Conservation (phyloP, 331 rosid genomes). For the Cydonia oblonga region DNA sequence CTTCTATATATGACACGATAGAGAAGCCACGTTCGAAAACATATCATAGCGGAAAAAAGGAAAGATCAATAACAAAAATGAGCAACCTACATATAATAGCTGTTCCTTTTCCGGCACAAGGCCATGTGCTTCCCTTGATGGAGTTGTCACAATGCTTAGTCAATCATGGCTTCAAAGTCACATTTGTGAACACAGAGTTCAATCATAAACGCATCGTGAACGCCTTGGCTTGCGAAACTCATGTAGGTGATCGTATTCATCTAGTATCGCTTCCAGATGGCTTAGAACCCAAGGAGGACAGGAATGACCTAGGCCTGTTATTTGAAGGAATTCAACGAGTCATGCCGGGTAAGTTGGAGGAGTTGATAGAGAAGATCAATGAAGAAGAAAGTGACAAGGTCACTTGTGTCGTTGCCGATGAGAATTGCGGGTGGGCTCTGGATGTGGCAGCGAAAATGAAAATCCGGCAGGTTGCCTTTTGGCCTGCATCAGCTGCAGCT, state of each 20-base stretch:
- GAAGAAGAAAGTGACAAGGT: conserved; percentile 7
- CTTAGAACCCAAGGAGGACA: conserved; percentile 27
- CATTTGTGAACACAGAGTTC: no score
- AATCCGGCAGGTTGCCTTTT: conserved; percentile 27
- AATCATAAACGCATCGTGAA: conserved; percentile 20
- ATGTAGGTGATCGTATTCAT: conserved; percentile 6
- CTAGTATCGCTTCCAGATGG: conserved; percentile 50
- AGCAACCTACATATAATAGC: conserved; percentile 9
- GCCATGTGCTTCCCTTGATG: conserved; percentile 46
- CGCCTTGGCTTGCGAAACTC: conserved; percentile 8
- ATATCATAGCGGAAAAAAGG: no score
- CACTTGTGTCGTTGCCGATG: conserved; percentile 31
- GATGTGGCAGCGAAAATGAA: conserved; percentile 39
- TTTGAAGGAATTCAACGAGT: conserved; percentile 6
- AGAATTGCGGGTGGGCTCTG: conserved; percentile 27
- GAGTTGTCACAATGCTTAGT: conserved; percentile 26
- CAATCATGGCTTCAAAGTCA: conserved; percentile 21
- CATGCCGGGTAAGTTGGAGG: conserved; percentile 37
- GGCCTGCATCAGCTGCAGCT: conserved; percentile 35
- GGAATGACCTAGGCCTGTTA: conserved; percentile 25
- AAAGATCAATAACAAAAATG: no score
- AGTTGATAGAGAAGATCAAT: conserved; percentile 31
- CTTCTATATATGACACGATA: no score
- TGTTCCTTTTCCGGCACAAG: conserved; percentile 45
- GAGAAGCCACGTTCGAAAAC: no score